Evolutionary conservation across 2,329 filamentous ascomycete species (phyloP).

Genomic region (Beauveria varroae): DNA sequence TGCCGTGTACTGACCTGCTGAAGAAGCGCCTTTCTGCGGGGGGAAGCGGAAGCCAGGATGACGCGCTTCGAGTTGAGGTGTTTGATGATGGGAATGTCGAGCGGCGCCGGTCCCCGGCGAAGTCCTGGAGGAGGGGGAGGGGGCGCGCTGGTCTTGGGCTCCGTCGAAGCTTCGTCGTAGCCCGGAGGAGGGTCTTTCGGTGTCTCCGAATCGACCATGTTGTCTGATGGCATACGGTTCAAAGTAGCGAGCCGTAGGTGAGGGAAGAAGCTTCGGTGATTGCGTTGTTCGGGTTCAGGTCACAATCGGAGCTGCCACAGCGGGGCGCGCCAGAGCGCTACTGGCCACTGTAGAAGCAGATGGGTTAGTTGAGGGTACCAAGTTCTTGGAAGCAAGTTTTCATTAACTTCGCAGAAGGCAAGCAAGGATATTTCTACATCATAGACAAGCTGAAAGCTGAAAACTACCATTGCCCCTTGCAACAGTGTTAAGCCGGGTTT

Average conservation of each 20-base stretch:
- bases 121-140: slow-evolving; percentile 21
- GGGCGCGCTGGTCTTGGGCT: slow-evolving; percentile 25
- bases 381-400: background rate
- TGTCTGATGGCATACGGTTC: slow-evolving; percentile 22
- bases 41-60: slow-evolving; percentile 85
- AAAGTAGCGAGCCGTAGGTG: background rate
- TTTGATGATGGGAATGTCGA: slow-evolving; percentile 73
- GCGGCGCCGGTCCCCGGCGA: slow-evolving; percentile 50
- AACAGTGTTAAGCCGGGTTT: too few relatives aligned
- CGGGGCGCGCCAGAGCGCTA: background rate
- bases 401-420: background rate
- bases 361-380: background rate
- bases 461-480: too few relatives aligned
- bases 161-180: slow-evolving; percentile 34
- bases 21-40: slow-evolving; percentile 74
- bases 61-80: slow-evolving; percentile 71
- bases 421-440: background rate
- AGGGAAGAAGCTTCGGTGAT: background rate
- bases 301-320: background rate
- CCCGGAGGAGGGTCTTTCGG: slow-evolving; percentile 31
- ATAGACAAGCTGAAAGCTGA: background rate
- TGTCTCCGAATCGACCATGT: slow-evolving; percentile 22
- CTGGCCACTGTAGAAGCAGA: background rate
- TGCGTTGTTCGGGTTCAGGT: background rate
- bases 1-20: slow-evolving; percentile 45